phyloP scores from a whole-genome alignment of 305 asterid species.

The Andrographis paniculata region DNA sequence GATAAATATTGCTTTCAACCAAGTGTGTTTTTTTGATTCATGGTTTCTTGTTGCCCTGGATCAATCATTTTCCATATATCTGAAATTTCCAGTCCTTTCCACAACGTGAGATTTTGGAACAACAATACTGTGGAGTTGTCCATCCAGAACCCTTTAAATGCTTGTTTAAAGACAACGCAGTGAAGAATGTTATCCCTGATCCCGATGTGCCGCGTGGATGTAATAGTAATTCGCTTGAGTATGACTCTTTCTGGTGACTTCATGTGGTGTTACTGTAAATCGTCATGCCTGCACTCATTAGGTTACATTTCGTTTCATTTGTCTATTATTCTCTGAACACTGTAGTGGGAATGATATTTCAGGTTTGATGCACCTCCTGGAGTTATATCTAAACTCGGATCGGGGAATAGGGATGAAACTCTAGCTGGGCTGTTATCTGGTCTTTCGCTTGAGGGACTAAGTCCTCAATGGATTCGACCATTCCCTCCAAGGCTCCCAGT shows the following conservation, averaged over 20 bases:
- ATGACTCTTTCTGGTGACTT: slow-evolving; percentile 28
- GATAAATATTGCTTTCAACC: slow-evolving; percentile 4
- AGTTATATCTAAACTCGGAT: slow-evolving; percentile 65
- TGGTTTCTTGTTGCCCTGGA: slow-evolving; percentile 10
- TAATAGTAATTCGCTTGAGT: slow-evolving; percentile 78
- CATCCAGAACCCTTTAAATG: slow-evolving; percentile 43
- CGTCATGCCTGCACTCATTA: not conserved
- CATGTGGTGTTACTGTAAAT: slow-evolving; percentile 17
- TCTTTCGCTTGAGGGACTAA: slow-evolving; percentile 60
- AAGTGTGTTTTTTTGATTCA: not conserved
- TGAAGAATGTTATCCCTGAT: slow-evolving; percentile 63
- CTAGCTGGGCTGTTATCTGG: slow-evolving; percentile 56
- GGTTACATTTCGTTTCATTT: slow-evolving; percentile 3
- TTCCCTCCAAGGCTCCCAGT: slow-evolving; percentile 86
- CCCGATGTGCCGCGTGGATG: slow-evolving; percentile 92
- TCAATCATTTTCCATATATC: slow-evolving; percentile 20
- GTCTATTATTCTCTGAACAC: slow-evolving; percentile 15
- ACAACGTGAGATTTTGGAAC: slow-evolving; percentile 63
- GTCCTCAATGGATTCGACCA: slow-evolving; percentile 91
- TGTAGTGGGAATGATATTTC: slow-evolving; percentile 24
- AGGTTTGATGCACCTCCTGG: slow-evolving; percentile 88
- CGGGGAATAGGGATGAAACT: slow-evolving; percentile 75
- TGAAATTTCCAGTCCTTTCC: slow-evolving; percentile 57
- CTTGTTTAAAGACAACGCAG: slow-evolving; percentile 50
- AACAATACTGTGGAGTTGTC: slow-evolving; percentile 48